Evolutionary conservation across 805 yeast genomes (phyloP), one percentile per base, ranked within the genome.

Genomic region (Cyberlindnera nakhonratchasimensis): DNA sequence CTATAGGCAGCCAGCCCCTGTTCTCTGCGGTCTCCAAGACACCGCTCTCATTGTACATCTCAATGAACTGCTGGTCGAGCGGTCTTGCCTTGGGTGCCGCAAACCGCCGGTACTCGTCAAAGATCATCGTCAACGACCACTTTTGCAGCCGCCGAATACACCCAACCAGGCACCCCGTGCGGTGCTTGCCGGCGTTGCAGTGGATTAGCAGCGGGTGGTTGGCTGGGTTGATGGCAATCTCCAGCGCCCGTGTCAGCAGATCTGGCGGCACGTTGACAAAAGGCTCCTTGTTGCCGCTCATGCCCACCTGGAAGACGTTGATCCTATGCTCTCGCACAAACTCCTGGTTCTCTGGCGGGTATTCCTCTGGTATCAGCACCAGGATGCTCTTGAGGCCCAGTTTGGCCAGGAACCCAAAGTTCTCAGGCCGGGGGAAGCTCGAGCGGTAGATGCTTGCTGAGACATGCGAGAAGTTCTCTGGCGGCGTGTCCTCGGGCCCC

Each of bases 101-200:
- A 67, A 89, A 93, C 55, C 91, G 75, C 46, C 99, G 70, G 65
- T 93, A 93, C 60, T 93, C 99, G 56, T 93, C 98, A 58, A 93
- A 89, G 16, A 91, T 93, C 79, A 91, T 86, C 2, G 96, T 83
- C 49, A 89, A 64, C 2, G 95, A 82, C 99, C 99, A 93, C 46
- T 82, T 80, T 59, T 91, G 98, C 40, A 90, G 65, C 54, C 93
- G 72, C 46, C 99, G 68, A 25, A 93, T 72, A 58, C 96, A 91
- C 3, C 99, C 99, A 23, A 93, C 90, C 13, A 93, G 70, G 62
- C 98, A 93, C 0, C 99, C 99, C 0, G 99, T 93, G 53, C 99
- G 73, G 62, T 93, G 99, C 62, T 91, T 93, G 10, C 99, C 99
- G 45, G 96, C 70, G 65, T 93, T 93, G 65, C 99, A 93, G 63